A percentile compares a stretch with the other conserved stretches of the same genome.
phyloP scores from a whole-genome alignment of 257 asterid genomes.

The Verbascum thapsus region DNA sequence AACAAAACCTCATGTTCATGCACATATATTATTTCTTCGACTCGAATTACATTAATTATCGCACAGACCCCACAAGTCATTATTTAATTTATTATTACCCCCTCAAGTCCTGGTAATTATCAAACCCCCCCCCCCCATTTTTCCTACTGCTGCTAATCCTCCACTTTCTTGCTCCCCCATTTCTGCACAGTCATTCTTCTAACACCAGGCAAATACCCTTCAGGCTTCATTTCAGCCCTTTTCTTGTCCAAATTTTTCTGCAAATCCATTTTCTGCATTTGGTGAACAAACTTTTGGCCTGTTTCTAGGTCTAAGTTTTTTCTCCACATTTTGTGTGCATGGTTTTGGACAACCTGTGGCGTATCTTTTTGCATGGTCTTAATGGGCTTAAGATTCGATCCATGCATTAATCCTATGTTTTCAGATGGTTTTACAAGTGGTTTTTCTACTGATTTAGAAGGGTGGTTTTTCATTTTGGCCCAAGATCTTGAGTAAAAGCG shows the following conservation, averaged over 20 bases:
- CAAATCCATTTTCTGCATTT: background rate
- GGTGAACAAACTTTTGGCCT: background rate
- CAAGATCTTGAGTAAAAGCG: conserved; percentile 16
- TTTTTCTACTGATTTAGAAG: conserved; percentile 4
- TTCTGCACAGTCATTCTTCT: too few relatives aligned
- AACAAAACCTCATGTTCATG: background rate
- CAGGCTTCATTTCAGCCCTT: background rate
- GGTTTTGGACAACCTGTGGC: too few relatives aligned
- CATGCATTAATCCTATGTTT: background rate
- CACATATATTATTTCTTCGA: background rate
- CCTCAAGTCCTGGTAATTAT: background rate
- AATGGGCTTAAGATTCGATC: background rate
- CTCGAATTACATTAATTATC: too few relatives aligned
- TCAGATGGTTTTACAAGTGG: background rate
- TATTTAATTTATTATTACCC: background rate
- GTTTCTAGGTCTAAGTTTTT: background rate
- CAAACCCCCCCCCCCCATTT: too few relatives aligned
- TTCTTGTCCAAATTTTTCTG: background rate
- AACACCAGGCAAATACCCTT: background rate
- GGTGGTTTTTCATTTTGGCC: conserved; percentile 14
- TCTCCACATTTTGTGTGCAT: background rate
- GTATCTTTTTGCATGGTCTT: background rate
- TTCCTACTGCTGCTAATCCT: too few relatives aligned
- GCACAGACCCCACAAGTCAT: background rate
- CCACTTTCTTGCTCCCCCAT: too few relatives aligned